Conservation (phyloP, 805 yeast species). For the Pichia scutulata region DNA sequence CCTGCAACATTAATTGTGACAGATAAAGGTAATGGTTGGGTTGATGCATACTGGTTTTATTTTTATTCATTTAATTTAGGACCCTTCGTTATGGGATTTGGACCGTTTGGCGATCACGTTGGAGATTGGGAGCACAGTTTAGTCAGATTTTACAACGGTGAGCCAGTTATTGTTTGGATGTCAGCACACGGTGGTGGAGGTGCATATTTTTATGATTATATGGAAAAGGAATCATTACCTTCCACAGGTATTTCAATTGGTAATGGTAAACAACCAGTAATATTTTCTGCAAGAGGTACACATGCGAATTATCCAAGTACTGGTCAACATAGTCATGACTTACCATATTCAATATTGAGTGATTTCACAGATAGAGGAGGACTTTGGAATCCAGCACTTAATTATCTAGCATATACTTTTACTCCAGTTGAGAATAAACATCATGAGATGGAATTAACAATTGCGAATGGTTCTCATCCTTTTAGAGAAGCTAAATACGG, state of each 20-base stretch:
- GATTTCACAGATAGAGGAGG: conserved; percentile 96
- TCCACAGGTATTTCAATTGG: conserved; percentile 12
- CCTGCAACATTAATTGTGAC: conserved; percentile 79
- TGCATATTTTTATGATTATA: conserved; percentile 69
- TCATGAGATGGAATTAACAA: conserved; percentile 28
- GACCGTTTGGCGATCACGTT: conserved; percentile 94
- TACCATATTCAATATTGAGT: conserved; percentile 82
- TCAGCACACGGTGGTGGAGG: conserved; percentile 98
- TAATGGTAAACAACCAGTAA: conserved; percentile 48
- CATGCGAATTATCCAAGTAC: conserved; percentile 96
- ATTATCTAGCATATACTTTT: conserved; percentile 73
- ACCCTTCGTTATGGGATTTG: conserved; percentile 94
- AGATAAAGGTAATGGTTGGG: conserved; percentile 91
- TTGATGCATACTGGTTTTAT: conserved; percentile 94
- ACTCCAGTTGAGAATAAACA: conserved; percentile 49
- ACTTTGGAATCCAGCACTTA: conserved; percentile 86
- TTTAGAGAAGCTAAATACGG: conserved; percentile 51
- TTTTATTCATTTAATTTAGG: conserved; percentile 92
- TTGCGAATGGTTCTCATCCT: conserved; percentile 38
- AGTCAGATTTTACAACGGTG: conserved; percentile 74
- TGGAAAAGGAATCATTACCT: conserved; percentile 39
- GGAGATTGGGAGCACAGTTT: conserved; percentile 98
- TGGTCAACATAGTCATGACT: conserved; percentile 93
- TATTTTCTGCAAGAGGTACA: conserved; percentile 90
- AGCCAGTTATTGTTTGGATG: conserved; percentile 88